These are phyloP conservation scores for Xylaria sp. DNA, from an alignment of 2,329 filamentous ascomycete genomes.

Conservation along the genomic window DNA sequence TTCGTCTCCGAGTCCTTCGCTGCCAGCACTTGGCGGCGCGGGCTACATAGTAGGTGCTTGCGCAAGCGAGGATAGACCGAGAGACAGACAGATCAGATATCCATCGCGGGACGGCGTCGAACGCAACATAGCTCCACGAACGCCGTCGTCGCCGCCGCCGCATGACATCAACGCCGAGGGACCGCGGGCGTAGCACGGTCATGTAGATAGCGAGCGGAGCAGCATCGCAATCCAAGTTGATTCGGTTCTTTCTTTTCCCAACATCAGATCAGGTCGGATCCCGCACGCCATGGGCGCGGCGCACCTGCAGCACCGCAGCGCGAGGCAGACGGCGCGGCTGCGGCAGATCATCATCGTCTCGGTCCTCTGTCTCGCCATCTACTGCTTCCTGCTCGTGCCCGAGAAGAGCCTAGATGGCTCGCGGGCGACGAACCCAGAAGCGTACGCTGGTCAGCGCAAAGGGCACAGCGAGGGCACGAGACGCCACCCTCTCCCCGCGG, in stretches of 20 bases:
- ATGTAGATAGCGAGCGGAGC: constrained; percentile 10
- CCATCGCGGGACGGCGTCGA: constrained; percentile 8
- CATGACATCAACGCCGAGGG: not conserved
- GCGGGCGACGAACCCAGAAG: constrained; percentile 17
- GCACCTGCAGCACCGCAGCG: constrained; percentile 16
- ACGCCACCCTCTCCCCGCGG: constrained; percentile 14
- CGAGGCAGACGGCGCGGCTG: constrained; percentile 33
- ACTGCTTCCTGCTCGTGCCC: constrained; percentile 37
- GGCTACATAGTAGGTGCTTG: constrained; percentile 1
- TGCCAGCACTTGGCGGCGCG: no score
- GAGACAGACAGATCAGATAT: not conserved
- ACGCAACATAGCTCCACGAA: not conserved
- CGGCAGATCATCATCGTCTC: constrained; percentile 37
- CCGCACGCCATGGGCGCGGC: constrained; percentile 13
- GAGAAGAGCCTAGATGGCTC: constrained; percentile 32
- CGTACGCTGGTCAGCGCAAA: not conserved
- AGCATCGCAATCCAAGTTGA: not conserved
- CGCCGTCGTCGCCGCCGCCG: not conserved
- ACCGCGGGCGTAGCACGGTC: not conserved
- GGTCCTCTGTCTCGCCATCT: constrained; percentile 38
- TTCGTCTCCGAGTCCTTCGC: constrained; percentile 11
- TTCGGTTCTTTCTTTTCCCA: not conserved
- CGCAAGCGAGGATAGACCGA: not conserved
- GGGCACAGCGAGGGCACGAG: not conserved
- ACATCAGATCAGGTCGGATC: not conserved